phyloP scores from a whole-genome alignment of 164 flowering plant genomes.

The Paratinospora sagittata region DNA sequence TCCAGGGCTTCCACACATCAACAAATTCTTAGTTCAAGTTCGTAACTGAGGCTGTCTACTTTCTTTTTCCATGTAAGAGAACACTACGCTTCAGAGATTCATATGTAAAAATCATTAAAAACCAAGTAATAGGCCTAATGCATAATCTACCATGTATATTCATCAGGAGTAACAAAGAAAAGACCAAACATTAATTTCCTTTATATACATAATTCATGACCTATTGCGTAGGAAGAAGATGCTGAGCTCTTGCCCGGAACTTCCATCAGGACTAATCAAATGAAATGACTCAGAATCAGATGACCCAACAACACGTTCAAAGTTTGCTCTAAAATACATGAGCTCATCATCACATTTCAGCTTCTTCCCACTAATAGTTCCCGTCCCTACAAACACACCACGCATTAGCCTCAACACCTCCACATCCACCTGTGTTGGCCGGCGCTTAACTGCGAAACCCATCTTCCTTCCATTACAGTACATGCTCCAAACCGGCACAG shows the following conservation, averaged over 20 bases:
- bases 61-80: too few species aligned
- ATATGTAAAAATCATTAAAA: too few species aligned
- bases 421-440: slow-evolving; percentile 26
- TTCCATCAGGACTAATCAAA: slow-evolving; percentile 54
- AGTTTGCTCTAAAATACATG: slow-evolving; percentile 52
- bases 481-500: slow-evolving; percentile 49
- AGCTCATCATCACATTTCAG: slow-evolving; percentile 29
- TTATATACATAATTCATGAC: not conserved
- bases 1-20: too few species aligned
- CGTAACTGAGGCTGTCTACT: too few species aligned
- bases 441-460: slow-evolving; percentile 38
- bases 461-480: slow-evolving; percentile 45
- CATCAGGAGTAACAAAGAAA: not conserved
- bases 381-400: slow-evolving; percentile 41
- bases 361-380: slow-evolving; percentile 27
- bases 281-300: slow-evolving; percentile 45
- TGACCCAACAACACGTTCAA: slow-evolving; percentile 36
- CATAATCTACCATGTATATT: not conserved
- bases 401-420: slow-evolving; percentile 29
- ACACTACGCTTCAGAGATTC: too few species aligned
- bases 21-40: too few species aligned
- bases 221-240: slow-evolving; percentile 40
- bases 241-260: slow-evolving; percentile 49
- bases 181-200: not conserved
- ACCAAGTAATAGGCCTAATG: too few species aligned